Evolutionary conservation across 2,329 filamentous ascomycete species (phyloP).

Genomic region (Fusarium protoensiforme): DNA sequence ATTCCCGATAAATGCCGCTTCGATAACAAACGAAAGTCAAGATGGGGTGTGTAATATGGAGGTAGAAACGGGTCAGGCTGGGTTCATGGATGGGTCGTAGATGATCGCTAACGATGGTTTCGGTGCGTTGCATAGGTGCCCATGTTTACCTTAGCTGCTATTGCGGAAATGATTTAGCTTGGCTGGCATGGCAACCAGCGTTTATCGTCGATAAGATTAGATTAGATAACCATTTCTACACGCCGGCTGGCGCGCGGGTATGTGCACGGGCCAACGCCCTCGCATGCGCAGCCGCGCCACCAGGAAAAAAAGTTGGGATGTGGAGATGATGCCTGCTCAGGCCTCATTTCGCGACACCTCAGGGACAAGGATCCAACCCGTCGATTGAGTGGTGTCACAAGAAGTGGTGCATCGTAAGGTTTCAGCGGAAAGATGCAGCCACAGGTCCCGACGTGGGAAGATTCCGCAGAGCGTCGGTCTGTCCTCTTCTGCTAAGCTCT

Average conservation of each 20-base stretch:
- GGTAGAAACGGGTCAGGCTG: conserved; percentile 26
- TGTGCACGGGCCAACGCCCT: conserved; percentile 8
- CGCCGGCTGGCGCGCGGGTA: conserved; percentile 19
- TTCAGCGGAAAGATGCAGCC: conserved; percentile 3
- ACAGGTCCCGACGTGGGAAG: background rate
- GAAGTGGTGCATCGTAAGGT: conserved; percentile 34
- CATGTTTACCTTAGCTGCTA: conserved; percentile 20
- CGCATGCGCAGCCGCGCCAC: background rate
- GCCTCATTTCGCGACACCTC: conserved; percentile 14
- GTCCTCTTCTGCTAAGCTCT: background rate
- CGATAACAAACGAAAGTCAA: conserved; percentile 10
- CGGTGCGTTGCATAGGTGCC: conserved; percentile 5
- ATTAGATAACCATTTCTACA: background rate
- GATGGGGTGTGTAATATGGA: conserved; percentile 13
- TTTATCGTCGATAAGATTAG: conserved; percentile 11
- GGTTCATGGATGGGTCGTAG: conserved; percentile 37
- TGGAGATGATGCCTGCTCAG: conserved; percentile 15
- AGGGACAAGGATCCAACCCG: conserved; percentile 15
- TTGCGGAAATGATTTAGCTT: background rate
- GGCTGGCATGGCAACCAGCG: conserved; percentile 39
- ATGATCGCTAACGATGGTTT: conserved; percentile 17
- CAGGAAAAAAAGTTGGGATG: conserved; percentile 1
- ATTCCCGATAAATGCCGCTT: conserved; percentile 10
- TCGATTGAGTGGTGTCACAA: conserved; percentile 31
- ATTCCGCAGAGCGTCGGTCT: background rate